Evolutionary conservation across 371 early-diverging fungal genomes (phyloP).

Genomic region (Sanchytrium tribonematis): DNA sequence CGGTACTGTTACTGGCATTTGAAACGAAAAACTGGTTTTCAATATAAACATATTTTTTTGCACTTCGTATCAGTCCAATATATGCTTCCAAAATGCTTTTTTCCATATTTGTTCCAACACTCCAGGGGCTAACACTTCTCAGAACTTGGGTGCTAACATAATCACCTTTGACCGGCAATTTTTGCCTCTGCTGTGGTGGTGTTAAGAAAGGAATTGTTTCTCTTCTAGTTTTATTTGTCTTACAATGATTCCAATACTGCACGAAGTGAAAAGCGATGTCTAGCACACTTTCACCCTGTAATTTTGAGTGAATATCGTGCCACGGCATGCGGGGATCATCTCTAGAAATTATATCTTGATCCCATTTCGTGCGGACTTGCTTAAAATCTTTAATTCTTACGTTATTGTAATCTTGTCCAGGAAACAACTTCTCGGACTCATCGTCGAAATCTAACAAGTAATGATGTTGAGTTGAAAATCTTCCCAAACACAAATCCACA

Average conservation of each 20-base stretch:
- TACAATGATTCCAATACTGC: conserved; percentile 69
- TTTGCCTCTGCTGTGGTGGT: conserved; percentile 23
- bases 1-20: conserved; percentile 25
- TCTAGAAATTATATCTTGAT: conserved; percentile 6
- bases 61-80: conserved; percentile 30
- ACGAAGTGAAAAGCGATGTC: conserved; percentile 68
- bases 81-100: conserved; percentile 64
- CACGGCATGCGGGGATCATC: conserved; percentile 58
- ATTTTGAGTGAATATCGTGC: conserved; percentile 52
- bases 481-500: conserved; percentile 66
- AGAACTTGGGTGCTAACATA: conserved; percentile 2
- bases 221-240: conserved; percentile 28
- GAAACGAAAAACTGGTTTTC: conserved; percentile 83
- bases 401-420: conserved; percentile 71
- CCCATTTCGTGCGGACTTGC: conserved; percentile 22
- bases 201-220: conserved; percentile 32
- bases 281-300: conserved; percentile 35
- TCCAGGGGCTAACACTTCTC: conserved; percentile 18
- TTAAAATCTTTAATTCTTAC: conserved; percentile 66
- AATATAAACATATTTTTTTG: conserved; percentile 68
- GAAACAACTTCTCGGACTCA: conserved; percentile 7
- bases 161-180: not conserved
- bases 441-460: conserved; percentile 37
- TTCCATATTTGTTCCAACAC: conserved; percentile 17
- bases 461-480: conserved; percentile 58